Evolutionary conservation across 192 early-diverging fungal genomes (phyloP), one percentile per base, ranked within the genome.

Genomic region (Ramicandelaber brevisporus): DNA sequence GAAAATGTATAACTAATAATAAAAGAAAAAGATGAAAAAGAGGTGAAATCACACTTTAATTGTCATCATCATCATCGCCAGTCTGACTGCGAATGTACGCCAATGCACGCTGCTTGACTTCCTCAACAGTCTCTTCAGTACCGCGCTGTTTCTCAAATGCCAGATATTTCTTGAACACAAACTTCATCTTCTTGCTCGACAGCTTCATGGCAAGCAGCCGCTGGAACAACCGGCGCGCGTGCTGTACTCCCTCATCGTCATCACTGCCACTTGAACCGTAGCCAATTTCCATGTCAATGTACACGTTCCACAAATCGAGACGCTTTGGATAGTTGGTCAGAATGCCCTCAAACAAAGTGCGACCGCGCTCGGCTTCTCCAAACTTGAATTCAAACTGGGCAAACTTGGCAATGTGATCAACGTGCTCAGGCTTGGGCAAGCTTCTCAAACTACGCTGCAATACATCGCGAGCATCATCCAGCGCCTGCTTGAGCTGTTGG

Each of bases 131-230:
- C 21, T 82, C 73, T 3, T 65, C 65, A 23, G 63, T 59, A 13
- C 88, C 86, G 40, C 74, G 53, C 17, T 64, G 61, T 61, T 89
- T 90, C 44, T 99, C 93, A 48, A 79, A 99, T 13, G 70, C 68
- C 29, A 99, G 63, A 67, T 80, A 99, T 55, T 86, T 83, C 57
- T 95, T 99, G 57, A 99, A 96, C 42, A 99, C 71, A 59, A 85
- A 96, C 53, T 93, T 96, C 82, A 93, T 88, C 65, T 92, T 87
- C 63, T 89, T 93, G 14, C 82, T 77, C 13, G 88, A 88, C 39
- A 77, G 59, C 47, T 86, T 89, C 58, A 88, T 55, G 6, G 60
- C 58, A n/a, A 78, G 73, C 14, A 81, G 69, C 15, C 87, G 73
- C 44, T 84, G 73, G 63, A 98, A 98, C 36, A 98, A 44, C 0